A percentile compares a stretch with the other conserved stretches of the same genome.
Evolutionary conservation across 768 basidiomycete species (phyloP).

Genomic region (Mycena vitilis): DNA sequence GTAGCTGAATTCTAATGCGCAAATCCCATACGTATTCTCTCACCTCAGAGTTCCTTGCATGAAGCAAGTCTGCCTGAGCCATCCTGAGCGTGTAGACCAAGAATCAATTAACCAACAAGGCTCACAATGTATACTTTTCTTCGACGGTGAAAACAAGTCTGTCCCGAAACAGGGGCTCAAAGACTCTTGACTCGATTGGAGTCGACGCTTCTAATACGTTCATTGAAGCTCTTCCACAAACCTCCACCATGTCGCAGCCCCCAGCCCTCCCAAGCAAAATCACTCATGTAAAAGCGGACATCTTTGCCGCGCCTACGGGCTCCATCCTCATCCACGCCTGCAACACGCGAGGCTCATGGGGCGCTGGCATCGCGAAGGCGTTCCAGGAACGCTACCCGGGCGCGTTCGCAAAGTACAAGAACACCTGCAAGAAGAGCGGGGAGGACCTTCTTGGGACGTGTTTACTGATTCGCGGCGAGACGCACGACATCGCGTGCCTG

Average conservation of each 20-base stretch:
- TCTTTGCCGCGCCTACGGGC: constrained; percentile 50
- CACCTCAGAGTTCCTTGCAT: too few species aligned
- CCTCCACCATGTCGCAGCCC: constrained; percentile 21
- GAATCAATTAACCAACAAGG: too few species aligned
- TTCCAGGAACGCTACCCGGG: constrained; percentile 50
- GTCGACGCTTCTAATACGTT: not conserved
- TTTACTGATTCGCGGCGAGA: constrained; percentile 48
- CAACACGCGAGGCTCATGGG: constrained; percentile 56
- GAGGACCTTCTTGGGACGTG: constrained; percentile 51
- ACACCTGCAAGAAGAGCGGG: constrained; percentile 45
- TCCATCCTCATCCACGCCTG: constrained; percentile 56
- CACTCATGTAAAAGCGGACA: constrained; percentile 47
- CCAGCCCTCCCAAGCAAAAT: constrained; percentile 34
- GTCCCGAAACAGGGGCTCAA: not conserved
- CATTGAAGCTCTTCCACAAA: not conserved
- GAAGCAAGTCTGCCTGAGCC: too few species aligned
- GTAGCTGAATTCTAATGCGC: too few species aligned
- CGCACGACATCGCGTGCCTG: constrained; percentile 53
- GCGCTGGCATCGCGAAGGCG: constrained; percentile 51
- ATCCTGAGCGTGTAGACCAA: too few species aligned
- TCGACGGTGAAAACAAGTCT: too few species aligned
- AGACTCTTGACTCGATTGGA: not conserved
- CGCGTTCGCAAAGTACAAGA: constrained; percentile 48
- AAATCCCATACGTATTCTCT: too few species aligned
- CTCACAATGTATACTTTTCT: too few species aligned